phyloP scores from a whole-genome alignment of 2,329 filamentous ascomycete genomes.

The Penicillium capsulatum region DNA sequence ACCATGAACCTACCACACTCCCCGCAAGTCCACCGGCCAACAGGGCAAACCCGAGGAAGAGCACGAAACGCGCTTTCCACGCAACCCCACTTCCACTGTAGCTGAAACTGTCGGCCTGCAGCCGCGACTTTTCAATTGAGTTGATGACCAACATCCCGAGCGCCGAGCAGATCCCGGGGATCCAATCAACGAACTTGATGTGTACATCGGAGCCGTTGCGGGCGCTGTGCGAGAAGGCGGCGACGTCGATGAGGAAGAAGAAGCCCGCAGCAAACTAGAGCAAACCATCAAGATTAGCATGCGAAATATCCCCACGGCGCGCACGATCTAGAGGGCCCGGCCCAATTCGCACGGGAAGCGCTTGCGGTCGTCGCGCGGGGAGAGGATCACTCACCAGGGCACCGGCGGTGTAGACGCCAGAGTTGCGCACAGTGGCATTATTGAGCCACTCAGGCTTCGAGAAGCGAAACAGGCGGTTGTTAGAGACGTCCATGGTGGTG shows the following conservation, averaged over 20 bases:
- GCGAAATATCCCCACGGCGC: no score
- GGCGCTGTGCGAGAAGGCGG: constrained; percentile 59
- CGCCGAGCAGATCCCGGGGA: constrained; percentile 65
- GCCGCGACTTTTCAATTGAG: constrained; percentile 63
- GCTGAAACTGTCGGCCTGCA: constrained; percentile 61
- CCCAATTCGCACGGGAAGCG: no score
- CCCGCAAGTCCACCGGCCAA: constrained; percentile 65
- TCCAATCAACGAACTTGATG: constrained; percentile 68
- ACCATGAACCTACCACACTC: constrained; percentile 50
- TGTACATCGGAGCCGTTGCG: constrained; percentile 60
- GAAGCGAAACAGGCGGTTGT: constrained; percentile 62
- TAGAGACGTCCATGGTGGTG: constrained; percentile 41
- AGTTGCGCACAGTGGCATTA: constrained; percentile 59
- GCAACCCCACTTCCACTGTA: constrained; percentile 63
- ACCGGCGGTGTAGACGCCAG: constrained; percentile 63
- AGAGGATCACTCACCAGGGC: constrained; percentile 53
- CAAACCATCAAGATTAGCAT: no score
- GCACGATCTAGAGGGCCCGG: no score
- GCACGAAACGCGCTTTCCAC: constrained; percentile 65
- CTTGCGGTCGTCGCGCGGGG: no score
- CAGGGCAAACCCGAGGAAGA: constrained; percentile 66
- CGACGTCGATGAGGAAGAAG: constrained; percentile 65
- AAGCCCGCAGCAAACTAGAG: constrained; percentile 63
- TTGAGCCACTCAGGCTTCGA: constrained; percentile 64
- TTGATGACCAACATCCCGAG: constrained; percentile 70